A percentile compares a stretch with the other conserved stretches of the same genome.
phyloP scores from a whole-genome alignment of 208 protist genomes.

The Leishmania tarentolae region DNA sequence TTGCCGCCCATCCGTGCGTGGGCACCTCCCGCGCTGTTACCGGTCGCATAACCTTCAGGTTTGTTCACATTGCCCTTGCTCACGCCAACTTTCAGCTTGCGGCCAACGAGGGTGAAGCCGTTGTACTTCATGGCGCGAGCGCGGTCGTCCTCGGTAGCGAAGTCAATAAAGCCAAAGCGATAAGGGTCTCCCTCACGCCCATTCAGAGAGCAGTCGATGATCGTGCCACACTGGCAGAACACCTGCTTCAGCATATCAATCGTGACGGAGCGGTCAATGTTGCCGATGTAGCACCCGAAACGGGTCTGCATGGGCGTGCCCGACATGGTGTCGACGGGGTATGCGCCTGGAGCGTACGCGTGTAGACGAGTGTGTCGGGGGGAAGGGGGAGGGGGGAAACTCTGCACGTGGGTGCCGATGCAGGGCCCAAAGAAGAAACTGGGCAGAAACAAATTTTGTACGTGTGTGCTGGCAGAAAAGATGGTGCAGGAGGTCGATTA shows the following conservation, averaged over 20 bases:
- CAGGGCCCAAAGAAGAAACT: neutral
- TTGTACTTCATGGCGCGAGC: conserved; percentile 85
- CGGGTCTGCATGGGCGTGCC: conserved; percentile 45
- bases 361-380: neutral
- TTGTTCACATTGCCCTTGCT: conserved; percentile 87
- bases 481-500: neutral
- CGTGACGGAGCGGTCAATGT: conserved; percentile 83
- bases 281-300: conserved; percentile 87
- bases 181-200: conserved; percentile 76
- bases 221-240: conserved; percentile 80
- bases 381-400: too few relatives aligned
- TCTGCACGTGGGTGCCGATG: neutral
- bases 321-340: conserved; percentile 18
- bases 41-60: conserved; percentile 26
- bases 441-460: neutral
- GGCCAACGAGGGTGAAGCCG: conserved; percentile 73
- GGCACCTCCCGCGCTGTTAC: conserved; percentile 20
- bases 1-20: conserved; percentile 5
- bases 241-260: conserved; percentile 80
- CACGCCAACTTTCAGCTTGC: conserved; percentile 82
- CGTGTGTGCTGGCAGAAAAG: neutral
- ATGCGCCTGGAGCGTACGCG: neutral
- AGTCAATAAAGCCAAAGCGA: conserved; percentile 91
- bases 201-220: conserved; percentile 88
- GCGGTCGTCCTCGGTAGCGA: conserved; percentile 78